Evolutionary conservation across 2,329 filamentous ascomycete genomes (phyloP), one percentile per base, ranked within the genome.

Genomic region (Aschersonia sp.): DNA sequence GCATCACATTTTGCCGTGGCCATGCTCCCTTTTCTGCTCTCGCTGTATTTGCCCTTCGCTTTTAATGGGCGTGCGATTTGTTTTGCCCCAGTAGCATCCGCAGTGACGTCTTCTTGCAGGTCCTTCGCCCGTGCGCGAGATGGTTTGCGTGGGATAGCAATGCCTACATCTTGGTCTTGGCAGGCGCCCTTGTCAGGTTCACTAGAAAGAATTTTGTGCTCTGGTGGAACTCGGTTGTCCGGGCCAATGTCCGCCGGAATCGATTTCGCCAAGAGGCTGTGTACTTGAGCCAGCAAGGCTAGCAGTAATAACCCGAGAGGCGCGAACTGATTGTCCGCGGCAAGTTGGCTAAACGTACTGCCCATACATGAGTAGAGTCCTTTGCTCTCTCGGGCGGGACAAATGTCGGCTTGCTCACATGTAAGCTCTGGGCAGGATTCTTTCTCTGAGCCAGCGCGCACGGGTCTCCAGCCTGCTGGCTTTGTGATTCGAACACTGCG

Each of bases 281-380:
- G 64, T 29, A 83, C 63, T 51, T 77, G 76, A 4, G 81, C 80
- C 49, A 89, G 64, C 2, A 76, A 64, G 22, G 75, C 79, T 43
- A 89, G 59, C 8, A 90, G 70, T 52, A 85, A 71, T 22, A 87
- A 67, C 4, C 85, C 86, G 3, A 90, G 69, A 4, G 79, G 69
- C 2, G 84, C 77, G 61, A 85, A 85, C 56, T 87, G 84, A 35
- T 74, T 77, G 60, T 89, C 84, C 14, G 81, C 80, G 4, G 82
- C 67, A 41, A 90, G 66, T 52, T 81, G 81, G 1, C 80, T 79
- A 60, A 90, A 89, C 1, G 76, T 66, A 5, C 76, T 80, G 48
- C 35, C 9, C 10, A 31, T 4, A 43, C 4, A 6, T 43, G 22
- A 43, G 42, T 31, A 43, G 42, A 5, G 40, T 11, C 40, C 14